These are phyloP conservation scores for Hypoxylon intermedium DNA, from an alignment of 495 filamentous ascomycete species.

Conservation along the genomic window DNA sequence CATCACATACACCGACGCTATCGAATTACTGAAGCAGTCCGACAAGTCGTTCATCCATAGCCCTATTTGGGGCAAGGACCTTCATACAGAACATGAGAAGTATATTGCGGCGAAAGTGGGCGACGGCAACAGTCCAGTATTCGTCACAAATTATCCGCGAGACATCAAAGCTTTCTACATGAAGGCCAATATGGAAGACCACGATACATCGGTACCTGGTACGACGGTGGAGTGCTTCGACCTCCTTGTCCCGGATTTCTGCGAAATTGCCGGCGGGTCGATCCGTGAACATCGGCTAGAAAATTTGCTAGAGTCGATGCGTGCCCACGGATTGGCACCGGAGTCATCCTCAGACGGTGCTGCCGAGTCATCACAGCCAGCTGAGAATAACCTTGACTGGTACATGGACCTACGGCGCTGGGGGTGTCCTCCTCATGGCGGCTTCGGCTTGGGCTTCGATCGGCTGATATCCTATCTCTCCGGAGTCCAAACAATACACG, in stretches of 20 bases:
- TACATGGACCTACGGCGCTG: conserved; percentile 94
- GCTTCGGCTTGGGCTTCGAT: conserved; percentile 95
- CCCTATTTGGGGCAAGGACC: conserved; percentile 73
- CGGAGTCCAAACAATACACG: conserved; percentile 82
- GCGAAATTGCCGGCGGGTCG: conserved; percentile 91
- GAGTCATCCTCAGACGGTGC: conserved; percentile 4
- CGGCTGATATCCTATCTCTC: conserved; percentile 85
- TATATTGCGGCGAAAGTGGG: conserved; percentile 79
- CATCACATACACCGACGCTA: conserved; percentile 83
- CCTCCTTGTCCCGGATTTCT: conserved; percentile 85
- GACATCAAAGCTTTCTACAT: conserved; percentile 96
- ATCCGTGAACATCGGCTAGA: conserved; percentile 87
- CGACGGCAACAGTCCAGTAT: conserved; percentile 67
- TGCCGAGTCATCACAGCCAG: conserved; percentile 15
- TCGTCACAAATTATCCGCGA: conserved; percentile 90
- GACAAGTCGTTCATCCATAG: conserved; percentile 67
- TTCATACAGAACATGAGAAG: conserved; percentile 93
- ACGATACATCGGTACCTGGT: conserved; percentile 26
- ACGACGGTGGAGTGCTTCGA: conserved; percentile 93
- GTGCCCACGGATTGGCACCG: conserved; percentile 53
- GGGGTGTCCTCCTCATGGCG: conserved; percentile 94
- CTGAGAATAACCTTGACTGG: conserved; percentile 74
- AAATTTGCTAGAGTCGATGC: conserved; percentile 77
- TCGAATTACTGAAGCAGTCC: conserved; percentile 70
- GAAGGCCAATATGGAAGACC: conserved; percentile 45